Percentiles rank a stretch among this genome's conserved stretches.
phyloP scores from a whole-genome alignment of 2,329 filamentous ascomycete genomes.

The Penicillium sp. region DNA sequence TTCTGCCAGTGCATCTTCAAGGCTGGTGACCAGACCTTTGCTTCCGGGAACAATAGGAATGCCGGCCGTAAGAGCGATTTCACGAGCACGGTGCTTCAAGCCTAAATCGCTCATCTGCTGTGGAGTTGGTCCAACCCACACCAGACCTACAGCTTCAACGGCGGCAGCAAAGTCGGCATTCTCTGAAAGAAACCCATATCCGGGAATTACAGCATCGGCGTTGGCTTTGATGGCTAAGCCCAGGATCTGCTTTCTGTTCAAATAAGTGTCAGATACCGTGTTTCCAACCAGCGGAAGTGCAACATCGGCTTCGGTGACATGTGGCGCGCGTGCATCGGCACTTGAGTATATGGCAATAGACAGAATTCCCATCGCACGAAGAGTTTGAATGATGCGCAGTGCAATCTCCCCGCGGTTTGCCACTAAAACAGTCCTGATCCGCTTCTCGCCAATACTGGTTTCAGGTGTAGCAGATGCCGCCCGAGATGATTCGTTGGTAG shows the following conservation, averaged over 20 bases:
- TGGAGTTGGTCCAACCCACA: slow-evolving; percentile 61
- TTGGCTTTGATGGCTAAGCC: neutral
- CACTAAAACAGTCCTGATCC: slow-evolving; percentile 9
- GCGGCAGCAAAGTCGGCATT: slow-evolving; percentile 61
- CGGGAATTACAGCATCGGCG: slow-evolving; percentile 63
- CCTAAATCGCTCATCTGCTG: slow-evolving; percentile 57
- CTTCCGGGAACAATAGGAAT: slow-evolving; percentile 59
- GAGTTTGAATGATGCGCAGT: slow-evolving; percentile 28
- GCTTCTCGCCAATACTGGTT: neutral
- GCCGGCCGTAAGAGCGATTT: slow-evolving; percentile 52
- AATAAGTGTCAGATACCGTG: neutral
- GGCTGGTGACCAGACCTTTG: slow-evolving; percentile 37
- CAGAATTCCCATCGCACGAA: slow-evolving; percentile 39
- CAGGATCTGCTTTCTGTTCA: neutral
- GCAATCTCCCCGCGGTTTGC: slow-evolving; percentile 33
- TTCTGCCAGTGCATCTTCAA: slow-evolving; percentile 24
- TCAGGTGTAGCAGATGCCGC: neutral
- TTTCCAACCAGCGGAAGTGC: slow-evolving; percentile 52
- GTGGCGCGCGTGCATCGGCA: slow-evolving; percentile 55
- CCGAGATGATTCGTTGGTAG: slow-evolving; percentile 18
- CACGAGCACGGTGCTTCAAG: slow-evolving; percentile 59
- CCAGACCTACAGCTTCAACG: slow-evolving; percentile 55
- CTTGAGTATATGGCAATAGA: slow-evolving; percentile 61
- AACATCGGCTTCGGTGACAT: slow-evolving; percentile 56
- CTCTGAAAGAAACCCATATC: slow-evolving; percentile 68